Evolutionary conservation across 2,329 filamentous ascomycete species (phyloP), one percentile per base, ranked within the genome.

Genomic region (Diaporthe sp.): DNA sequence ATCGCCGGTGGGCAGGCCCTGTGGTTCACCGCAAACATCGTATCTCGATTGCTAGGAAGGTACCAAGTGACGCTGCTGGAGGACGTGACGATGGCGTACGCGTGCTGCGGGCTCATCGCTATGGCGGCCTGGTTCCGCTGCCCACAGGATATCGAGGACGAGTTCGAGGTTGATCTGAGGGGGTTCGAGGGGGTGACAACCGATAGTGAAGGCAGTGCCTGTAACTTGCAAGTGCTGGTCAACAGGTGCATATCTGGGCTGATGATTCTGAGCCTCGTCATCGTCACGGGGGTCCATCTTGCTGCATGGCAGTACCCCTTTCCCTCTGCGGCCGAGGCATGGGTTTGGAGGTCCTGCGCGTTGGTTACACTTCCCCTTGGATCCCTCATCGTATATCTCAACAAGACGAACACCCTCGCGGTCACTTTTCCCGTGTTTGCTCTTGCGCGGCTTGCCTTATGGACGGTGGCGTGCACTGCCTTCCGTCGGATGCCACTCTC

Each of bases 151-250:
- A 25, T 68, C 2, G 44, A 68, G 10, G 44, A 68, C 2, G 22
- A 12, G 1, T 68, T 51, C 31, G 62, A 68, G 13, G 62, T 68
- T 7, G 44, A 53, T 31, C 4, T 68, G 28, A 1, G 1, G 2
- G 22, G 6, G 3, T 0, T 9, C 3, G 22, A 2, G 3, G 9
- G 10, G 13, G 1, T 28, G n/a, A 46, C 2, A 12, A 12, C 1
- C 13, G 4, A 17, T 0, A 4, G n/a, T 1, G 39, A 10, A 4
- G 3, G 17, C 5, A 0, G 6, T 12, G 1, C 3, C 6, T 19
- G 25, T 2, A 9, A 10, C 17, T 19, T 12, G 19, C 4, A 25
- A 12, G 8, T 37, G 2, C 9, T 51, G 15, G 3, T 17, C 4
- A 4, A 34, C 6, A 49, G 42, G 28, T 49, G 42, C 12, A n/a